phyloP scores from a whole-genome alignment of 768 basidiomycete genomes.

The Podaxis carcinomalis region DNA sequence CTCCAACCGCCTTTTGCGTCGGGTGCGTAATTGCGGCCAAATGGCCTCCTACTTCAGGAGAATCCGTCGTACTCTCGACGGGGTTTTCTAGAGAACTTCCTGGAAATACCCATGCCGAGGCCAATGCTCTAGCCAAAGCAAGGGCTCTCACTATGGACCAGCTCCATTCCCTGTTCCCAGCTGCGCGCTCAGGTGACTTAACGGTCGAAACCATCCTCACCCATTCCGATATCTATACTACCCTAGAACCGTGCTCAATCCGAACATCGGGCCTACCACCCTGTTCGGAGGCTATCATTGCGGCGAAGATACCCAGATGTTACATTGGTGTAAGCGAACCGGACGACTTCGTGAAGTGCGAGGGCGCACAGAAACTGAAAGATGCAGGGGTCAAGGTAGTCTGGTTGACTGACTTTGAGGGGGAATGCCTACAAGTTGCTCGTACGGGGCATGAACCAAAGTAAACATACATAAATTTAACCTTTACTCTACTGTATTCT shows the following conservation, averaged over 20 bases:
- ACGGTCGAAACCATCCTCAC: constrained; percentile 47
- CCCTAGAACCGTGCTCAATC: constrained; percentile 93
- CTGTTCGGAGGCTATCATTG: constrained; percentile 81
- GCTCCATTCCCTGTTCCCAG: constrained; percentile 41
- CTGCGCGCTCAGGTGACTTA: constrained; percentile 22
- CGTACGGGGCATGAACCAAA: constrained; percentile 45
- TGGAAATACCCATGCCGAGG: constrained; percentile 97
- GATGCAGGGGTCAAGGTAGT: constrained; percentile 71
- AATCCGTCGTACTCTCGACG: constrained; percentile 59
- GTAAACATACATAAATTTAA: constrained; percentile 20
- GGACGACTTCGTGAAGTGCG: constrained; percentile 90
- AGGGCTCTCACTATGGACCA: constrained; percentile 37
- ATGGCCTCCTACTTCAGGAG: constrained; percentile 30
- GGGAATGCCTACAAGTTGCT: constrained; percentile 78
- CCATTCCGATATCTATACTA: constrained; percentile 82
- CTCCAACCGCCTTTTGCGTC: constrained; percentile 84
- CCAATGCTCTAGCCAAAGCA: constrained; percentile 83
- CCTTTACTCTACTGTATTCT: no score
- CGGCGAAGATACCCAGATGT: constrained; percentile 66
- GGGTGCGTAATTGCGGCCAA: constrained; percentile 70
- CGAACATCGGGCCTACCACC: constrained; percentile 83
- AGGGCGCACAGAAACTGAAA: constrained; percentile 72
- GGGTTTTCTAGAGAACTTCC: constrained; percentile 89
- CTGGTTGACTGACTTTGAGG: constrained; percentile 72
- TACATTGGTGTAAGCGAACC: constrained; percentile 91